Evolutionary conservation across 495 filamentous ascomycete genomes (phyloP).

Genomic region (Xeromyces bisporus): DNA sequence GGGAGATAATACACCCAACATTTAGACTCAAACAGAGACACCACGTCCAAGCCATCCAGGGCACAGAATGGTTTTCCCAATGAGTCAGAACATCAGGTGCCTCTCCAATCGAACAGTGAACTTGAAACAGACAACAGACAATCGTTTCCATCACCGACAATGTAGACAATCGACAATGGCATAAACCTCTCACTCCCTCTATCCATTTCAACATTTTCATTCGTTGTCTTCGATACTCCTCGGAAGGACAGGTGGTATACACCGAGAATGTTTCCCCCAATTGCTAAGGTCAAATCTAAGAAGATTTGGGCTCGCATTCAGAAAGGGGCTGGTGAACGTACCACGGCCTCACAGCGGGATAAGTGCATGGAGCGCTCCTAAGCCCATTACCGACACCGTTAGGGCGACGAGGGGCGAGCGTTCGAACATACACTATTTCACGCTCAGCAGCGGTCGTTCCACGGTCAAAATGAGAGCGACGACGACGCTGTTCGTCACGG

Average conservation of each 20-base stretch:
- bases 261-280: too few relatives aligned
- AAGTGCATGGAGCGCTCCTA: conserved; percentile 14
- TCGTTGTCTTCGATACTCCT: too few relatives aligned
- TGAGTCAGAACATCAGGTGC: conserved; percentile 7
- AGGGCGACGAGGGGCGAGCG: conserved; percentile 8
- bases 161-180: neutral
- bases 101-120: conserved; percentile 5
- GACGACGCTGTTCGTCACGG: conserved; percentile 58
- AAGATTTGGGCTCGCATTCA: conserved; percentile 10
- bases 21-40: conserved; percentile 11
- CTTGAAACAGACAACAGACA: conserved; percentile 5
- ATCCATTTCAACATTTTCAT: too few relatives aligned
- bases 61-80: conserved; percentile 6
- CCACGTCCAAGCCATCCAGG: conserved; percentile 9
- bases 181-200: conserved; percentile 34
- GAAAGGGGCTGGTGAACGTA: conserved; percentile 6
- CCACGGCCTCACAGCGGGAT: conserved; percentile 14
- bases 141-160: neutral
- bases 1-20: conserved; percentile 10
- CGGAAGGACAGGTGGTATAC: too few relatives aligned
- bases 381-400: conserved; percentile 5
- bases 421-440: conserved; percentile 13
- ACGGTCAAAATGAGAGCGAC: conserved; percentile 60
- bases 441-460: conserved; percentile 27
- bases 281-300: conserved; percentile 3